Evolutionary conservation across 2,329 filamentous ascomycete genomes (phyloP).

Genomic region (Curvularia lunata): DNA sequence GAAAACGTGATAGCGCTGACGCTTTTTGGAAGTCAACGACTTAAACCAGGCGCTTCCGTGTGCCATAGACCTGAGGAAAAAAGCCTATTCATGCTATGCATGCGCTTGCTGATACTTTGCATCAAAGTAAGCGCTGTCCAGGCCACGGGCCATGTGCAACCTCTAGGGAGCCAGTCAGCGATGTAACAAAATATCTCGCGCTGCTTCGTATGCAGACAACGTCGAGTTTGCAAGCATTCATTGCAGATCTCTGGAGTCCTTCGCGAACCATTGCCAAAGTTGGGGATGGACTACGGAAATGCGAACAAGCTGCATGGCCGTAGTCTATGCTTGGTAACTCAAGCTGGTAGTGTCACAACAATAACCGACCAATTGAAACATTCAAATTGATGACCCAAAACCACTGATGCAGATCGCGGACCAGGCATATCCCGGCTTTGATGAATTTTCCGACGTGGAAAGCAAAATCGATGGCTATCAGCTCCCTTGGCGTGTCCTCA

Average conservation of each 20-base stretch:
- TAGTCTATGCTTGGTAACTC: neutral
- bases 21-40: neutral
- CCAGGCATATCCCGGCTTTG: neutral
- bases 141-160: neutral
- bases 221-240: no score
- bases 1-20: neutral
- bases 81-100: neutral
- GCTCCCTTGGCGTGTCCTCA: neutral
- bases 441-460: neutral
- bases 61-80: neutral
- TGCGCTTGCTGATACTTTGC: neutral
- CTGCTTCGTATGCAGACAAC: neutral
- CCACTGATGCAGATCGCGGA: neutral
- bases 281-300: neutral
- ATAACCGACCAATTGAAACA: neutral
- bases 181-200: neutral
- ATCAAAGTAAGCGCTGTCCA: neutral
- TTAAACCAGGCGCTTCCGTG: neutral
- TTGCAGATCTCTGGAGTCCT: neutral
- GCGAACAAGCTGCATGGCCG: neutral
- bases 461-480: neutral
- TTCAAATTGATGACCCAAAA: neutral
- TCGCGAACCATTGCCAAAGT: neutral
- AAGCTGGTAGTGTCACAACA: neutral
- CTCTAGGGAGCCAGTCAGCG: neutral